Evolutionary conservation across 495 filamentous ascomycete genomes (phyloP).

Genomic region (Pyrenula aspistea): DNA sequence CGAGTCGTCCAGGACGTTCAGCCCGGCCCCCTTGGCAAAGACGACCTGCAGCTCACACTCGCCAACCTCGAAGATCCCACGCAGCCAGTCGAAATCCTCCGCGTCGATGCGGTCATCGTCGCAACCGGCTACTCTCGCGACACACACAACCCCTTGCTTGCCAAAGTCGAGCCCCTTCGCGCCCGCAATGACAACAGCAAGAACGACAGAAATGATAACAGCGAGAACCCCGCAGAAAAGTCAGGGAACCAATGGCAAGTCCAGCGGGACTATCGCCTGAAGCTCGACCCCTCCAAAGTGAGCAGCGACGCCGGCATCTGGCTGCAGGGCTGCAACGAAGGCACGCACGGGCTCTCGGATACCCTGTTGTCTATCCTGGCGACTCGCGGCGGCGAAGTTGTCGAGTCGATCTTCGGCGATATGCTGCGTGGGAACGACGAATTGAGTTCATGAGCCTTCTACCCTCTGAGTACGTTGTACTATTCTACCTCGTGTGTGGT

Average conservation of each 20-base stretch:
- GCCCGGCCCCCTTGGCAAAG: constrained; percentile 23
- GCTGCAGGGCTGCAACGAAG: constrained; percentile 91
- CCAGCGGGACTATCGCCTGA: constrained; percentile 60
- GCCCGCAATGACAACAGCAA: constrained; percentile 25
- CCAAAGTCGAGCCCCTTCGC: constrained; percentile 48
- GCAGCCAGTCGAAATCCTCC: constrained; percentile 44
- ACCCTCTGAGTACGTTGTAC: too few species aligned
- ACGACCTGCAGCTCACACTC: constrained; percentile 19
- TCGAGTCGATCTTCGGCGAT: constrained; percentile 56
- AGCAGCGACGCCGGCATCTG: constrained; percentile 59
- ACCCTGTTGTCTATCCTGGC: constrained; percentile 69
- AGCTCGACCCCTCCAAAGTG: constrained; percentile 53
- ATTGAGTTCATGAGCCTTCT: too few species aligned
- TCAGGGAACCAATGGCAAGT: constrained; percentile 18
- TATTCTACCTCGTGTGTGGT: too few species aligned
- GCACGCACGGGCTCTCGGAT: constrained; percentile 79
- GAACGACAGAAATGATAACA: too few species aligned
- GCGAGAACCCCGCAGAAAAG: background rate
- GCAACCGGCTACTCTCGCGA: constrained; percentile 79
- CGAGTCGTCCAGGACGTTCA: constrained; percentile 50
- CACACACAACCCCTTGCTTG: constrained; percentile 67
- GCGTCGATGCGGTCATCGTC: constrained; percentile 70
- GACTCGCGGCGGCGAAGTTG: constrained; percentile 63
- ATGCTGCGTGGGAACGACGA: background rate
- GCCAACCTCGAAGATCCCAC: constrained; percentile 12